Base-by-base conservation (phyloP, 371 early-diverging fungal genomes). In the Mucor saturninus region DNA sequence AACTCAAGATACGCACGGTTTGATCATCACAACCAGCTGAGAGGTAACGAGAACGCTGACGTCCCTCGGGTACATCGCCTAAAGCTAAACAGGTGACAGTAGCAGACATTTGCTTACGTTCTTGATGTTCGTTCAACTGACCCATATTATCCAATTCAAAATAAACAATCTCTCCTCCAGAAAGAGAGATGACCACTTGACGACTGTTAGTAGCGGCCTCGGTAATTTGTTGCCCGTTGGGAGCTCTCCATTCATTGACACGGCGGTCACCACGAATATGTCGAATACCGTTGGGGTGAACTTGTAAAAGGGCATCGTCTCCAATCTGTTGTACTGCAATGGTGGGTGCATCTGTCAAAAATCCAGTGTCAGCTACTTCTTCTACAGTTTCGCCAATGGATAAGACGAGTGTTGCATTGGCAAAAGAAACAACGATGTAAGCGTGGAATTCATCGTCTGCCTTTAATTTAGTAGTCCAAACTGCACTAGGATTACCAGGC, bases 341-440 rank as follows among this genome's bases (percentile, higher is more conserved):
- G 0, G 98, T 97, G 0, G 94, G 92, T 4, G 91, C 88, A 14
- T 85, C 79, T 31, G 86, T 86, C 51, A 92, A 65, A 66, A 98
- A 90, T 3, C 95, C 97, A 0, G 95, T 90, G 69, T 96, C 98
- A 0, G 88, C 83, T 4, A 94, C 95, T 76, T 98, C 98, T 69
- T 95, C 96, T 3, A 97, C 95, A 2, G 93, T 95, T 68, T 97
- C 98, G 4, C 95, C 97, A 72, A 97, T 93, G 1, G 91, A 87
- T 28, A 99, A 80, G 3, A 95, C 96, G 39, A 98, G 78, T 1
- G 98, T 99, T 4, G 94, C 94, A 67, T 96, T 94, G 4, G 86
- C 83, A 71, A 99, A 98, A 0, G 96, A 94, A 0, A 97, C 95
- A 13, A 97, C 89, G 59, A 98, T 98, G 67, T 91, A 95, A 2